Conservation (phyloP, 768 basidiomycete species). For the Amanita jacksonii region DNA sequence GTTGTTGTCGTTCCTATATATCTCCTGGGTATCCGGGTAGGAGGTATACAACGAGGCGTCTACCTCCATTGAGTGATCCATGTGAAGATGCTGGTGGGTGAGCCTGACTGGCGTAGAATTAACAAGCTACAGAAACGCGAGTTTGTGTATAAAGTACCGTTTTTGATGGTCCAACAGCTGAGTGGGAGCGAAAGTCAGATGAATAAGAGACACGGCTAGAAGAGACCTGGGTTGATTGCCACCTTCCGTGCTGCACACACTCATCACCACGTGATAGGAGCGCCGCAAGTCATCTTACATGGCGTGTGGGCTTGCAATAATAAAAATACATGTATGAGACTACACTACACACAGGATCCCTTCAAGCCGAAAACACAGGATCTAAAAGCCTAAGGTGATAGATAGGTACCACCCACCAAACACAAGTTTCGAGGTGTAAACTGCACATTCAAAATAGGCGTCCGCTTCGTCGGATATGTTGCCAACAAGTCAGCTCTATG, state of each 20-base stretch:
- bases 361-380: neutral
- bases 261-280: slow-evolving; percentile 4
- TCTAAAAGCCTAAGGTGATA: slow-evolving; percentile 49
- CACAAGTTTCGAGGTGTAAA: slow-evolving; percentile 95
- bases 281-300: neutral
- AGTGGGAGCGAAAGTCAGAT: too few species aligned
- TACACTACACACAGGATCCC: neutral
- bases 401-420: slow-evolving; percentile 72
- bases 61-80: slow-evolving; percentile 37
- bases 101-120: neutral
- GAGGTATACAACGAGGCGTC: slow-evolving; percentile 20
- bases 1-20: neutral
- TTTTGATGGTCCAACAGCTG: neutral
- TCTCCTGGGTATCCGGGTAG: slow-evolving; percentile 7
- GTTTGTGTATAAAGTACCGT: neutral
- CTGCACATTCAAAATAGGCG: slow-evolving; percentile 85
- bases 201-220: neutral
- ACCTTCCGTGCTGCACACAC: neutral
- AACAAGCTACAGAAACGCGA: neutral
- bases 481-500: slow-evolving; percentile 74
- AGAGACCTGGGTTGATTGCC: neutral
- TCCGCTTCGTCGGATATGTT: slow-evolving; percentile 93
- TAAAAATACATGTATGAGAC: slow-evolving; percentile 4
- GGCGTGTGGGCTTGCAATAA: too few species aligned
- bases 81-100: too few species aligned